phyloP scores from a whole-genome alignment of 176 grass and related monocot species.

The Ensete glaucum region DNA sequence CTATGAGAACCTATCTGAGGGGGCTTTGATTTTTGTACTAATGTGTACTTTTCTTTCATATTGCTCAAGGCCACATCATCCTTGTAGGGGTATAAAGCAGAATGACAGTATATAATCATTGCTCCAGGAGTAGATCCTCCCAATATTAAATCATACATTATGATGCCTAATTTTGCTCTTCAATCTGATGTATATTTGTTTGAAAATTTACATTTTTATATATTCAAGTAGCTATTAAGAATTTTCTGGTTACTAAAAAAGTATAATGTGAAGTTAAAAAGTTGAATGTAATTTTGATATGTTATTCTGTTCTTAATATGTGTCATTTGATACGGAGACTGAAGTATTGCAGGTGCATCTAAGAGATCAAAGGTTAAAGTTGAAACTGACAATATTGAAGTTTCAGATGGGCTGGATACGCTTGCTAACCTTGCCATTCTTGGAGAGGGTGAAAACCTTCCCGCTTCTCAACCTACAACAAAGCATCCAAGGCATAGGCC shows the following conservation, averaged over 20 bases:
- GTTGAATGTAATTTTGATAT: neutral
- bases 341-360: conserved; percentile 28
- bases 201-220: neutral
- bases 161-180: too few species aligned
- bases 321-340: neutral
- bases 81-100: neutral
- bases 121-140: neutral
- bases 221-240: neutral
- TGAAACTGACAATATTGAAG: conserved; percentile 40
- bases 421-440: conserved; percentile 97
- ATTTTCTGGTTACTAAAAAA: too few species aligned
- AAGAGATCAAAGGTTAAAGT: conserved; percentile 53
- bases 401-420: conserved; percentile 68
- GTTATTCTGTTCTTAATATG: neutral
- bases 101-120: neutral
- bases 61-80: neutral
- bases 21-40: too few species aligned
- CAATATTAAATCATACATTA: neutral
- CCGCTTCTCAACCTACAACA: conserved; percentile 58
- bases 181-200: neutral
- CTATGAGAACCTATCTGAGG: too few species aligned
- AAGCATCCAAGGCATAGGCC: conserved; percentile 85
- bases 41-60: too few species aligned
- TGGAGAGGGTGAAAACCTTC: conserved; percentile 57
- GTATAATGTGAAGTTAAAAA: neutral